phyloP scores from a whole-genome alignment of 2,329 filamentous ascomycete genomes.

The Fusarium sp. region DNA sequence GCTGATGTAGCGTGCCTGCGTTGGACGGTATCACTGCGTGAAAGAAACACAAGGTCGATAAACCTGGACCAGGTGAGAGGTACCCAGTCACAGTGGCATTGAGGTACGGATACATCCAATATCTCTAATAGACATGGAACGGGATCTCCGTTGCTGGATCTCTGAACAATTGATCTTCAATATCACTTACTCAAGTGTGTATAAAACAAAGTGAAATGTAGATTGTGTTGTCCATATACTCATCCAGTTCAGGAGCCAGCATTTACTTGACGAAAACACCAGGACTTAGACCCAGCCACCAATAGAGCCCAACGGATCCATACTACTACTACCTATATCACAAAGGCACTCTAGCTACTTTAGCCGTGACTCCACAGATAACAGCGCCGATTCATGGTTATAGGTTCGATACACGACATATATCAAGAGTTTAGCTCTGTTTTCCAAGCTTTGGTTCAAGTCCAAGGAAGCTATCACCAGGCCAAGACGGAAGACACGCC shows the following conservation, averaged over 20 bases:
- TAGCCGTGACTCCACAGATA: slow-evolving; percentile 8
- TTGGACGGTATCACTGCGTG: not conserved
- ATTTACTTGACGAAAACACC: not conserved
- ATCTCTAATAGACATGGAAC: not conserved
- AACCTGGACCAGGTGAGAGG: not conserved
- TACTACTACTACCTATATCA: not conserved
- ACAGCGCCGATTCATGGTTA: slow-evolving; percentile 23
- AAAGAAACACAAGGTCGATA: not conserved
- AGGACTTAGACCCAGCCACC: not conserved
- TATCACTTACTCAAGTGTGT: not conserved
- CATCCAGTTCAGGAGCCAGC: not conserved
- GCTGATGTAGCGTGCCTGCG: not conserved
- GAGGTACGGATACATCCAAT: not conserved
- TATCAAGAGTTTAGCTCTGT: slow-evolving; percentile 15
- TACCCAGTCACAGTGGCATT: not conserved
- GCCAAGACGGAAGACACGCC: slow-evolving; percentile 20
- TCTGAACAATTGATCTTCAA: not conserved
- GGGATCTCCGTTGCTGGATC: not conserved
- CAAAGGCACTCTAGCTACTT: not conserved
- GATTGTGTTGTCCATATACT: not conserved
- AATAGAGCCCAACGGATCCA: not conserved
- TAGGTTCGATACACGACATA: slow-evolving; percentile 21
- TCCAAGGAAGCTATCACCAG: slow-evolving; percentile 22
- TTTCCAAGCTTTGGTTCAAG: slow-evolving; percentile 16
- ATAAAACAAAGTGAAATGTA: not conserved